Evolutionary conservation across 768 basidiomycete species (phyloP), one percentile per base, ranked within the genome.

Genomic region (Suillus tomentosus): DNA sequence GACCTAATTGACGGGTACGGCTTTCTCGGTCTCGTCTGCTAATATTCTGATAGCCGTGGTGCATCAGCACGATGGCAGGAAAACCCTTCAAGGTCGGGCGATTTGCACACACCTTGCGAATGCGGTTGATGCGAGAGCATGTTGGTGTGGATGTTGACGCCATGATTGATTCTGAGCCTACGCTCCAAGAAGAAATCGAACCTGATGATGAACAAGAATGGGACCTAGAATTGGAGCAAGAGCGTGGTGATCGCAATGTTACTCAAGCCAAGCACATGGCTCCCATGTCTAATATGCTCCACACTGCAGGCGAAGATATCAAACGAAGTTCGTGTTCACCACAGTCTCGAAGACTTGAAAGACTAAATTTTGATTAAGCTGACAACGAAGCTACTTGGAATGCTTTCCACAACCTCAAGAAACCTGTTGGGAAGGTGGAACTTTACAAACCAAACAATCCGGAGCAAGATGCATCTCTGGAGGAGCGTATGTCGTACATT

Each of bases 61-160:
- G n/a, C 43, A 64, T 6, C 62, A 96, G 95, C 61, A 89, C 84
- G 1, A 99, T 99, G 96, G 96, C 89, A 10, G 96, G 97, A 19
- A 86, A 86, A 69, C 92, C 95, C 0, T 99, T 91, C 82, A 87
- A 94, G 83, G 96, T 99, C 64, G 97, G 97, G 22, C 90, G 96
- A 31, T 99, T 97, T 76, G 95, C 96, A 2, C 97, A 99, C 76
- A 91, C 92, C 3, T 82, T 99, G 13, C 90, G 97, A 7, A 83
- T 99, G 54, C 87, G 96, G 19, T 80, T 99, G 65, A 99, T 99
- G 97, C 84, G 92, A 67, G 97, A 99, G 72, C 97, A 99, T 73
- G 81, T 97, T 64, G 97, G 97, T 3, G 82, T 99, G 63, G 95
- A 99, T 73, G 95, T 98, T 37, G 97, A 99, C 72, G 83, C 87